Evolutionary conservation across 139 green algal species (phyloP), one percentile per base, ranked within the genome.

Genomic region (Picochlorum sp.): DNA sequence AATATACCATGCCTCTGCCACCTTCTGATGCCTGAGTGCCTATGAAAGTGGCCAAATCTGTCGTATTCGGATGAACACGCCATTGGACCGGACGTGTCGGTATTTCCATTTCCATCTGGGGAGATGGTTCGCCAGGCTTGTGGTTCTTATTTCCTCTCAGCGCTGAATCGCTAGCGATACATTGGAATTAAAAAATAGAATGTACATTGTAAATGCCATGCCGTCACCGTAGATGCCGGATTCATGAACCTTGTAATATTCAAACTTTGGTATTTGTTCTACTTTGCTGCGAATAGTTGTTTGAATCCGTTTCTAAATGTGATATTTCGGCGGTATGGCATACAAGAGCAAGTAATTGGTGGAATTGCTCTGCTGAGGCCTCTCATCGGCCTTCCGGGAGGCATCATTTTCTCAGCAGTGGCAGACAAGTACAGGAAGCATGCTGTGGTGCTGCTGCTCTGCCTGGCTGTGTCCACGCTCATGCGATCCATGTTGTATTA

Each of bases 221-320:
- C 8, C 7, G 34, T 41, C 34, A 11, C 34, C 8, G 34, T 41
- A 11, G 34, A 41, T 41, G 34, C 8, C 9, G 34, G 34, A 14
- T 41, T 41, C 34, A 41, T 41, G 34, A 41, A 41, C 7, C 34
- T 41, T 41, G 34, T 41, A 9, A 41, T 41, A 41, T 45, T 66
- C 57, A 64, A 76, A 45, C 45, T 49, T 0, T 83, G 66, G 71
- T 83, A 83, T 32, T 18, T 77, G 3, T 49, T 67, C 7, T 74
- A 59, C 54, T 78, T 82, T 47, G 52, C 71, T n/a, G 51, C 68
- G 6, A 21, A 54, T 18, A 71, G 71, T 1, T 77, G 65, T 55
- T 15, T 83, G 5, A 69, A 68, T 21, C 79, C 79, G 4, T 86
- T 75, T 57, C 34, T 86, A 15, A 86, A 83, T 62, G 45, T 86